Conservation (phyloP, 1,284 basidiomycete genomes). For the Cryptococcus hybrid region DNA sequence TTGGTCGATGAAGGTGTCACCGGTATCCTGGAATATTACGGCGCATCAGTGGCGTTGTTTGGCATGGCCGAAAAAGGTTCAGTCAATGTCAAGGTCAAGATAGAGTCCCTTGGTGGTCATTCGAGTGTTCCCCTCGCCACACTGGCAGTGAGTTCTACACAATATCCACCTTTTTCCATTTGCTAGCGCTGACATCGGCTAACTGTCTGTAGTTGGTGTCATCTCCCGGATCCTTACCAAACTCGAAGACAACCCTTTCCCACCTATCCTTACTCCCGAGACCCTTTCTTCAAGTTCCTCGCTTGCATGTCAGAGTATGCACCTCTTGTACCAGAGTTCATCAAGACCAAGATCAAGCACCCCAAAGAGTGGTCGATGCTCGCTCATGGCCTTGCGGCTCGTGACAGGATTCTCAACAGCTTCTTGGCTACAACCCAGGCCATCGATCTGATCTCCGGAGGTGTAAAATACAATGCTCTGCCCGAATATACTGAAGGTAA, state of each 20-base stretch:
- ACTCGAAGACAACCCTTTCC: conserved; percentile 14
- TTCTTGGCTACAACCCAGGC: conserved; percentile 21
- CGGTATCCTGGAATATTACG: conserved; percentile 28
- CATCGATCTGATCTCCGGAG: conserved; percentile 17
- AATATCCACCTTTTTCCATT: background rate
- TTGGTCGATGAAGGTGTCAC: conserved; percentile 37
- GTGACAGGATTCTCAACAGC: conserved; percentile 6
- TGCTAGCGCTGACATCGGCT: background rate
- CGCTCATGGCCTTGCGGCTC: background rate
- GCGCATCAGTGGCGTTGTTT: conserved; percentile 24
- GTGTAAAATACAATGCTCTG: conserved; percentile 25
- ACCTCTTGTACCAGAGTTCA: conserved; percentile 4
- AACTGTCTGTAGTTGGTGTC: conserved; percentile 21
- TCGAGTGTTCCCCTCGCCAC: conserved; percentile 55
- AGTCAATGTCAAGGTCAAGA: conserved; percentile 56
- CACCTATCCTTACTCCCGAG: conserved; percentile 3
- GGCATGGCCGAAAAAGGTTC: conserved; percentile 42
- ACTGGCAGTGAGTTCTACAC: conserved; percentile 3
- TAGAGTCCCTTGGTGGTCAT: conserved; percentile 62
- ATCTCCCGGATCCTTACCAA: conserved; percentile 32
- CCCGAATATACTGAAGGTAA: conserved; percentile 11
- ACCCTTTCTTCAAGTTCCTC: conserved; percentile 18
- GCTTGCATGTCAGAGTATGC: conserved; percentile 13
- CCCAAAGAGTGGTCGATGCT: background rate
- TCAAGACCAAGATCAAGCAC: conserved; percentile 6